Evolutionary conservation across 2,329 filamentous ascomycete species (phyloP), one percentile per base, ranked within the genome.

Genomic region (Beauveria asiatica): DNA sequence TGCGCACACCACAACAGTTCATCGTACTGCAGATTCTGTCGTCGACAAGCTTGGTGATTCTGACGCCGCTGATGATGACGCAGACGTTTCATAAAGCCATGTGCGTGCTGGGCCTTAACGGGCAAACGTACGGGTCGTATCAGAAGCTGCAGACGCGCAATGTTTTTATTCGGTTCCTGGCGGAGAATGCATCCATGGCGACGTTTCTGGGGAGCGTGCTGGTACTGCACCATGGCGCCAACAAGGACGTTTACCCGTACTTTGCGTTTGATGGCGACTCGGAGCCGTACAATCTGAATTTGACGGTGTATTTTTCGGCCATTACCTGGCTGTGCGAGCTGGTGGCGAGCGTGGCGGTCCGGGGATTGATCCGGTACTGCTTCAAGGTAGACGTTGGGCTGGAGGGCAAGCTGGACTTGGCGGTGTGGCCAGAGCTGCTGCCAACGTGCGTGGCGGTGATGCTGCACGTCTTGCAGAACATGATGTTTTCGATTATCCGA

Each of bases 241-340:
- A 88, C 74, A 83, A 84, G 70, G 77, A 85, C 66, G 82, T 87
- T 39, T 88, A 88, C 69, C 85, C 85, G 1, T 88, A 88, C 69
- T 87, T 88, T 66, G 80, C 84, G 30, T 88, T 88, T 70, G 83
- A 85, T 67, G 68, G 69, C 57, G 65, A 66, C 23, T 64, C 65
- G 49, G 75, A 78, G 64, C 73, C 74, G 37, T 88, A 88, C 69
- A 83, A 85, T 65, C 87, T 88, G 67, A 71, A 75, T 46, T 74
- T 87, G 53, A 88, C 85, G 0, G 84, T 88, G 63, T 82, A 79
- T 65, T 84, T 84, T 61, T 85, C 83, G 19, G 75, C 76, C 60
- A 78, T 87, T 59, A 88, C 85, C 5, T 88, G 85, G 85, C 84
- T 75, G 2, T 87, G 85, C 70, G 85, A 88, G 75, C 76, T 88